Evolutionary conservation across 2,329 filamentous ascomycete genomes (phyloP).

Genomic region (Erysiphe neolycopersici): DNA sequence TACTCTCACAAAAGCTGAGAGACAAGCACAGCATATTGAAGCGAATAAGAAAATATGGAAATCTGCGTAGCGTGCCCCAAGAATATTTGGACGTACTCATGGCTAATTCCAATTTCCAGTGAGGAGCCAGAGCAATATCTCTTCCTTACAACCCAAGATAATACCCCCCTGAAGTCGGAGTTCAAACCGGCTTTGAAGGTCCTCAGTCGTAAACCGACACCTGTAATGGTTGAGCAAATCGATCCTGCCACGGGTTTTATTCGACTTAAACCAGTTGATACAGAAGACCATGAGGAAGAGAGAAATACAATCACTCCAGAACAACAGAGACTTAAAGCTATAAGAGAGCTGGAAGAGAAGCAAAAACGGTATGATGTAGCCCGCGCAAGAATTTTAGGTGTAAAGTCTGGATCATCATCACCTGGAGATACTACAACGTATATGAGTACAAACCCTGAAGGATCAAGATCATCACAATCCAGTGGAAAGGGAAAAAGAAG

Average conservation of each 20-base stretch:
- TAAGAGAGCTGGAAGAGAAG: slow-evolving; percentile 65
- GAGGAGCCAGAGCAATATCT: slow-evolving; percentile 51
- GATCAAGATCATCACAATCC: slow-evolving; percentile 23
- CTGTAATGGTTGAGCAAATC: slow-evolving; percentile 29
- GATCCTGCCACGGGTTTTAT: slow-evolving; percentile 25
- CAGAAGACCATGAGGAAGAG: slow-evolving; percentile 38
- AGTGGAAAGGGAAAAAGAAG: slow-evolving; percentile 19
- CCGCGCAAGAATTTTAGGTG: slow-evolving; percentile 62
- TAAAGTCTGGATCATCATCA: slow-evolving; percentile 29
- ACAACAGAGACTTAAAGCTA: slow-evolving; percentile 51
- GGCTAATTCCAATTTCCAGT: slow-evolving; percentile 3
- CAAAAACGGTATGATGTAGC: slow-evolving; percentile 75
- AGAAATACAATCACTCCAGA: slow-evolving; percentile 41
- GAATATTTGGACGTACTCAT: background rate
- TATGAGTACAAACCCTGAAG: slow-evolving; percentile 24
- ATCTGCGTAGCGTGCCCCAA: slow-evolving; percentile 36
- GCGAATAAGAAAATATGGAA: slow-evolving; percentile 72
- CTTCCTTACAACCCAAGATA: slow-evolving; percentile 40
- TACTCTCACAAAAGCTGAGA: slow-evolving; percentile 44
- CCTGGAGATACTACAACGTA: slow-evolving; percentile 27
- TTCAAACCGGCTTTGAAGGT: slow-evolving; percentile 70
- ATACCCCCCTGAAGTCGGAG: slow-evolving; percentile 35
- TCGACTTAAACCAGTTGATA: slow-evolving; percentile 22
- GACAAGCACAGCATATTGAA: slow-evolving; percentile 54
- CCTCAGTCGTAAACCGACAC: slow-evolving; percentile 53